Evolutionary conservation across 345 rosid species (phyloP).

Genomic region (Ceriops zippeliana): DNA sequence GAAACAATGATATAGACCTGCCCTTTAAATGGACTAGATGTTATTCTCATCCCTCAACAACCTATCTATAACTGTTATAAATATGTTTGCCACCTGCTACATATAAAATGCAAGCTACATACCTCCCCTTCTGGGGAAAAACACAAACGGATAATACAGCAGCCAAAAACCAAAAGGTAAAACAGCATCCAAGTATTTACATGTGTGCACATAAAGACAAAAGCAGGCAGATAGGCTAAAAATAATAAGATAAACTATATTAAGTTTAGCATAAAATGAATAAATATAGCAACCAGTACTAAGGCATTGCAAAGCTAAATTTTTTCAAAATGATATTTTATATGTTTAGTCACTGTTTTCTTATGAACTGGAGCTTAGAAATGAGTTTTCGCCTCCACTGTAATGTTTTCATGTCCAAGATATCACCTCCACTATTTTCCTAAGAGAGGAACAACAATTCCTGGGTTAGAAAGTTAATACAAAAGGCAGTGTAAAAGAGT

Average conservation of each 20-base stretch:
- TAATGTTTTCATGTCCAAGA: neutral
- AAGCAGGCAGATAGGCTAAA: neutral
- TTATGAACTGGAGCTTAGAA: neutral
- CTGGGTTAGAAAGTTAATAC: neutral
- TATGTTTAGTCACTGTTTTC: neutral
- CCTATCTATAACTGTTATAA: neutral
- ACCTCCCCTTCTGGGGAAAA: neutral
- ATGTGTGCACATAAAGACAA: neutral
- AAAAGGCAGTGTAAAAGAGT: slow-evolving; percentile 1
- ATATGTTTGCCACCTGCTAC: neutral
- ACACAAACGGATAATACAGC: neutral
- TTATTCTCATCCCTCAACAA: neutral
- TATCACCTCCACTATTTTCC: neutral
- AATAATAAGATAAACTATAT: neutral
- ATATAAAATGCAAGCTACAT: neutral
- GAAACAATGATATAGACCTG: neutral
- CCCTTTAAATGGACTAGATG: neutral
- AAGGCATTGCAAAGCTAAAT: neutral
- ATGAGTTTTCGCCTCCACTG: neutral
- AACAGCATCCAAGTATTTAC: neutral
- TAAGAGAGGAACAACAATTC: neutral
- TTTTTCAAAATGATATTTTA: neutral
- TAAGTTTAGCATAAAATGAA: neutral
- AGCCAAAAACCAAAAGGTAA: neutral
- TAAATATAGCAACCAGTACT: neutral